A percentile compares a stretch with the other conserved stretches of the same genome.
phyloP scores from a whole-genome alignment of 2,329 filamentous ascomycete genomes.

The Aschersonia sp. region DNA sequence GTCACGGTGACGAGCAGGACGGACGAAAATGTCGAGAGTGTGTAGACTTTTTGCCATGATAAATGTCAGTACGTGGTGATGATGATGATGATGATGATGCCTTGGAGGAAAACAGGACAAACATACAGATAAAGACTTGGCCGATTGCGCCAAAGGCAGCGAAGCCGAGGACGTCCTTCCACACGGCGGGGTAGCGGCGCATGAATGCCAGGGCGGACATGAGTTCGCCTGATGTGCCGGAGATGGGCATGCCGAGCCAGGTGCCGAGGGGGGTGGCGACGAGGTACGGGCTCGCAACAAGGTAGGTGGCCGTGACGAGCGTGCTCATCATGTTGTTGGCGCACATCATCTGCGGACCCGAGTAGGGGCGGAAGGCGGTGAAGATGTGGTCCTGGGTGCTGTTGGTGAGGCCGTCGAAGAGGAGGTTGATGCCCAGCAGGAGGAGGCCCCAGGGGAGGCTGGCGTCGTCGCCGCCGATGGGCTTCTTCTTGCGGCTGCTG shows the following conservation, averaged over 20 bases:
- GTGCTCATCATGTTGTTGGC: slow-evolving; percentile 87
- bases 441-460: slow-evolving; percentile 68
- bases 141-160: slow-evolving; percentile 81
- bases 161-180: slow-evolving; percentile 81
- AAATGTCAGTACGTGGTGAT: background rate
- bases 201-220: slow-evolving; percentile 69
- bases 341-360: slow-evolving; percentile 98
- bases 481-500: slow-evolving; percentile 24
- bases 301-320: slow-evolving; percentile 59
- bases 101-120: slow-evolving; percentile 8
- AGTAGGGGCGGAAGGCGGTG: slow-evolving; percentile 60
- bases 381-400: slow-evolving; percentile 96
- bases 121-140: slow-evolving; percentile 83
- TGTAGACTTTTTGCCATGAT: slow-evolving; percentile 49
- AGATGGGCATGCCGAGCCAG: slow-evolving; percentile 52
- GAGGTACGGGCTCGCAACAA: slow-evolving; percentile 69
- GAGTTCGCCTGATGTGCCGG: slow-evolving; percentile 61
- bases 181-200: slow-evolving; percentile 62
- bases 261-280: slow-evolving; percentile 49
- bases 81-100: background rate
- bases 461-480: slow-evolving; percentile 29
- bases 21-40: slow-evolving; percentile 80
- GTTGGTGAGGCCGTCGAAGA: slow-evolving; percentile 94
- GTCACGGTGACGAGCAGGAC: slow-evolving; percentile 91
- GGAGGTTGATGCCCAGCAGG: slow-evolving; percentile 73